Evolutionary conservation across 805 yeast species (phyloP).

Genomic region (Wickerhamomyces kurtzmanii): DNA sequence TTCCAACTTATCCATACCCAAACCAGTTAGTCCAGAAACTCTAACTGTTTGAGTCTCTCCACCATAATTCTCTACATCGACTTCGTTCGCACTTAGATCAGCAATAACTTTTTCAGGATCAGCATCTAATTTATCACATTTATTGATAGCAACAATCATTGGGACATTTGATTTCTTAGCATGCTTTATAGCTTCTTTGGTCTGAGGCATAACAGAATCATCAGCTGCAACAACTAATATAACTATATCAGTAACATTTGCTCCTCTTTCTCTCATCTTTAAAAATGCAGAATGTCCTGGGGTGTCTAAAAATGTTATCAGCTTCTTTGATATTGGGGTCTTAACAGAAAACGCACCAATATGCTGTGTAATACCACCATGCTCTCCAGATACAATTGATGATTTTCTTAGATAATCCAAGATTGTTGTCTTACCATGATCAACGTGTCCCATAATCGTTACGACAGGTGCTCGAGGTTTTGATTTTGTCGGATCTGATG

Average conservation of each 20-base stretch:
- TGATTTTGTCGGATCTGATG: constrained; percentile 34
- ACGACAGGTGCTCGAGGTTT: constrained; percentile 85
- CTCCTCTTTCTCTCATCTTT: constrained; percentile 95
- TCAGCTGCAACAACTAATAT: constrained; percentile 93
- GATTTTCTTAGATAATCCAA: constrained; percentile 81
- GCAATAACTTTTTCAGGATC: constrained; percentile 67
- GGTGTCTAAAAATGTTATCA: constrained; percentile 86
- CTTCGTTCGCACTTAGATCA: constrained; percentile 68
- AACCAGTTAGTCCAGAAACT: constrained; percentile 84
- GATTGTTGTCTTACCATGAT: constrained; percentile 95
- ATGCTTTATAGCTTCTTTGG: constrained; percentile 90
- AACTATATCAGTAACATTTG: constrained; percentile 86
- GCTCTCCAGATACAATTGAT: constrained; percentile 73
- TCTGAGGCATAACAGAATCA: constrained; percentile 97
- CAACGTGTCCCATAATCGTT: constrained; percentile 98
- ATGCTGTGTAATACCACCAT: constrained; percentile 96
- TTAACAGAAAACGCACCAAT: constrained; percentile 92
- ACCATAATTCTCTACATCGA: constrained; percentile 87
- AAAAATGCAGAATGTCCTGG: constrained; percentile 98
- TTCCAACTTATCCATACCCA: constrained; percentile 82
- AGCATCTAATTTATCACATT: constrained; percentile 75
- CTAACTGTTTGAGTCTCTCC: constrained; percentile 88
- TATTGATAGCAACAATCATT: constrained; percentile 84
- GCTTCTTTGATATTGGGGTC: constrained; percentile 65
- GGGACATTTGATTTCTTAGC: constrained; percentile 77